Conservation (phyloP, 2,329 filamentous ascomycete genomes). For the Byssochlamys sp. region DNA sequence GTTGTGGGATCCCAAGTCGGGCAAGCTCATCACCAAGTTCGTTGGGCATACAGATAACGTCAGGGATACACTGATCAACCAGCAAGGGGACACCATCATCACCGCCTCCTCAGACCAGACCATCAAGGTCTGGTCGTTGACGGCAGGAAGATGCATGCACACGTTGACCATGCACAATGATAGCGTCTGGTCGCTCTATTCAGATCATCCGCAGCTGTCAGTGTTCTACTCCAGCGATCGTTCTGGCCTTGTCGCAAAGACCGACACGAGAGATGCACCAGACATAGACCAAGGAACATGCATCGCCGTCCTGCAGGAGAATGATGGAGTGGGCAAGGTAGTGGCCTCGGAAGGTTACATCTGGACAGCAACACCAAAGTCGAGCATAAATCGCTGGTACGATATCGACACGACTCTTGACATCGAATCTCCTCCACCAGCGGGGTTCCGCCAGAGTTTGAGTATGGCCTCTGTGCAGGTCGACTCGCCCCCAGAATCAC, state of each 20-base stretch:
- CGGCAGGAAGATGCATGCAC: constrained; percentile 89
- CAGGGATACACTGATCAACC: constrained; percentile 78
- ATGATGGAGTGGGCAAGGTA: constrained; percentile 58
- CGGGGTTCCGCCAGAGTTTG: constrained; percentile 45
- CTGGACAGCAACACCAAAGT: constrained; percentile 83
- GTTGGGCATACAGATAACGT: constrained; percentile 94
- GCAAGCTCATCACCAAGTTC: constrained; percentile 87
- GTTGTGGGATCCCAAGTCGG: constrained; percentile 81
- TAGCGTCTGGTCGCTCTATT: constrained; percentile 92
- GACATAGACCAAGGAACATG: constrained; percentile 83
- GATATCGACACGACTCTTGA: constrained; percentile 72
- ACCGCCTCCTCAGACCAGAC: constrained; percentile 94
- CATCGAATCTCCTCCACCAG: constrained; percentile 43
- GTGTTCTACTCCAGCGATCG: constrained; percentile 94
- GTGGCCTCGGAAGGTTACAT: constrained; percentile 61
- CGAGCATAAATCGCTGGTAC: constrained; percentile 84
- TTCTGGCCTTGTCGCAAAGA: constrained; percentile 89
- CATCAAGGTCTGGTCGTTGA: constrained; percentile 95
- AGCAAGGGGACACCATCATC: constrained; percentile 80
- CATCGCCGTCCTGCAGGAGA: constrained; percentile 83
- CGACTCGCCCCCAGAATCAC: constrained; percentile 18
- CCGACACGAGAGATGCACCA: constrained; percentile 66
- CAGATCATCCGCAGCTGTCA: constrained; percentile 71
- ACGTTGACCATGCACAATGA: constrained; percentile 98
- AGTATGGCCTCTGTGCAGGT: constrained; percentile 40